Percentiles rank a stretch among this genome's conserved stretches.
Conservation (phyloP, 257 asterid genomes). For the Plectranthus barbatus region DNA sequence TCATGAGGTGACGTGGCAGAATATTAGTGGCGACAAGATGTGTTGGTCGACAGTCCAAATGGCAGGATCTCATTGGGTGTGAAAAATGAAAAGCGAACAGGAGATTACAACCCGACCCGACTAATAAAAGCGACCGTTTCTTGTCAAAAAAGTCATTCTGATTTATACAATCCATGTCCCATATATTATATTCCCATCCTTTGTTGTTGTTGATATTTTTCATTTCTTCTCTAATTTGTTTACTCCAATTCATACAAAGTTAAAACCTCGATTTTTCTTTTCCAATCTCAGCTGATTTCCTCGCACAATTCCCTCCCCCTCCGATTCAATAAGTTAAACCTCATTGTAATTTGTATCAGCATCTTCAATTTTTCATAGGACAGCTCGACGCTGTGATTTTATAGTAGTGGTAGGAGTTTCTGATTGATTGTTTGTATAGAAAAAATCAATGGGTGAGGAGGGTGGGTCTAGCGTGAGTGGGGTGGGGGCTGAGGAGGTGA, state of each 20-base stretch:
- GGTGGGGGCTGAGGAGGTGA: slow-evolving; percentile 34
- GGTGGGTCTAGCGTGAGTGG: slow-evolving; percentile 31
- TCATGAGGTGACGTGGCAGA: no score
- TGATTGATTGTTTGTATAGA: slow-evolving; percentile 6
- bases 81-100: not conserved
- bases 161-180: not conserved
- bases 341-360: not conserved
- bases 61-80: not conserved
- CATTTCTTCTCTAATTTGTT: slow-evolving; percentile 7
- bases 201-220: no score
- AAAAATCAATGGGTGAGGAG: slow-evolving; percentile 34
- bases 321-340: not conserved
- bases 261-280: not conserved
- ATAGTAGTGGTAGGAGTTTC: slow-evolving; percentile 21
- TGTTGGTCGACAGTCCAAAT: not conserved
- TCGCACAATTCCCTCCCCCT: not conserved
- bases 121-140: not conserved
- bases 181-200: no score
- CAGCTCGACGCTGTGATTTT: slow-evolving; percentile 26
- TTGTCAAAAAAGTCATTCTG: slow-evolving; percentile 7
- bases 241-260: not conserved
- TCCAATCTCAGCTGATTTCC: not conserved
- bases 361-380: not conserved
- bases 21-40: no score
- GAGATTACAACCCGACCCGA: not conserved